These are phyloP conservation scores for Lipomyces lipofer DNA, from an alignment of 805 yeast species.

Conservation along the genomic window DNA sequence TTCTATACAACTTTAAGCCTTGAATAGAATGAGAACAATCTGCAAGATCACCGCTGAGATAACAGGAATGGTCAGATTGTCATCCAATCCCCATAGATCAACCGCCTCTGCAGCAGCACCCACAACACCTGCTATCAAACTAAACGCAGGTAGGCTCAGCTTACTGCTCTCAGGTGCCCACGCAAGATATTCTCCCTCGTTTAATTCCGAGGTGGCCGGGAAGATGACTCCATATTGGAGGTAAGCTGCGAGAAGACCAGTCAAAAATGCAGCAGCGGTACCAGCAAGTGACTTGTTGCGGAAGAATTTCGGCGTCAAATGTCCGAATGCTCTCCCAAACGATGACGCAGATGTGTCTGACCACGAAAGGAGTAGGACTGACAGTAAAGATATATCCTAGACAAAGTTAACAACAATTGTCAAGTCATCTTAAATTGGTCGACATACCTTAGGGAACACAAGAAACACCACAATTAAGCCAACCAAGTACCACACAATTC, in stretches of 20 bases:
- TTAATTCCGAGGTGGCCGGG: constrained; percentile 44
- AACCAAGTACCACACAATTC: constrained; percentile 81
- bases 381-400: constrained; percentile 74
- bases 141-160: constrained; percentile 53
- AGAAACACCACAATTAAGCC: constrained; percentile 75
- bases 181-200: constrained; percentile 45
- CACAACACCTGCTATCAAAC: constrained; percentile 69
- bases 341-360: constrained; percentile 97
- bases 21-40: constrained; percentile 44
- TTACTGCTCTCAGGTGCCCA: constrained; percentile 66
- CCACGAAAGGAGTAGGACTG: constrained; percentile 86
- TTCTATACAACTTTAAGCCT: no score
- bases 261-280: constrained; percentile 75
- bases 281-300: constrained; percentile 87
- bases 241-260: constrained; percentile 69
- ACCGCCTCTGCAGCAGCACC: constrained; percentile 88
- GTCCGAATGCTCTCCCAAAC: constrained; percentile 82
- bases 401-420: neutral
- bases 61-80: constrained; percentile 92
- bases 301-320: constrained; percentile 74
- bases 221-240: constrained; percentile 71
- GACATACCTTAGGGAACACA: constrained; percentile 49
- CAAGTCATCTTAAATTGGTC: neutral
- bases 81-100: constrained; percentile 76
- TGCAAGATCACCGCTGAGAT: constrained; percentile 69